Conservation (phyloP, 768 basidiomycete genomes). For the button mushroom (Agaricus bisporus) region DNA sequence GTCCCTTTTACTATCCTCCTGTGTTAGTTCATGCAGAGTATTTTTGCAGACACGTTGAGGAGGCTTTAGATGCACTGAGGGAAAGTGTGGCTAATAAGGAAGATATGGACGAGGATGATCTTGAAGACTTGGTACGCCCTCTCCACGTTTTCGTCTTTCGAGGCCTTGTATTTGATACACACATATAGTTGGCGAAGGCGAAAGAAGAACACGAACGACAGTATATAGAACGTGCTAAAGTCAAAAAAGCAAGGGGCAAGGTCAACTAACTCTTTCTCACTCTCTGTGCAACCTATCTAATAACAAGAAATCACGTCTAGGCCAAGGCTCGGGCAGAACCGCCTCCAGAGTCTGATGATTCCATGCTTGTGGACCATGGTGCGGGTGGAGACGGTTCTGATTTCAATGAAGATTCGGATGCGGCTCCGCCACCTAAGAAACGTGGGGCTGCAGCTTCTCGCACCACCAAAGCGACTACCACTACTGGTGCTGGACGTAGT, state of each 20-base stretch:
- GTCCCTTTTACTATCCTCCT: slow-evolving; percentile 22
- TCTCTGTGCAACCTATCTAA: background rate
- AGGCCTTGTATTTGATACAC: background rate
- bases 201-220: slow-evolving; percentile 64
- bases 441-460: slow-evolving; percentile 21
- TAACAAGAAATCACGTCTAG: slow-evolving; percentile 18
- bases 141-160: slow-evolving; percentile 4
- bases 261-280: slow-evolving; percentile 18
- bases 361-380: slow-evolving; percentile 76
- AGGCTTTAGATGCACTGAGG: slow-evolving; percentile 54
- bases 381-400: slow-evolving; percentile 40
- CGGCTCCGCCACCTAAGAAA: slow-evolving; percentile 39
- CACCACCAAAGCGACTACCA: slow-evolving; percentile 24
- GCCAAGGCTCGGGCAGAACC: slow-evolving; percentile 48
- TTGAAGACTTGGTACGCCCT: slow-evolving; percentile 64
- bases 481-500: slow-evolving; percentile 29
- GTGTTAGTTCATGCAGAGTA: background rate
- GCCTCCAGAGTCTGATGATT: slow-evolving; percentile 59
- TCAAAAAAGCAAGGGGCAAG: slow-evolving; percentile 36
- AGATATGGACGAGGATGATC: slow-evolving; percentile 63
- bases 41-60: slow-evolving; percentile 54
- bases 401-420: slow-evolving; percentile 47
- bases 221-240: slow-evolving; percentile 42
- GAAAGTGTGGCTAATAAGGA: slow-evolving; percentile 62
- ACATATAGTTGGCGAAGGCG: slow-evolving; percentile 55